Evolutionary conservation across 805 yeast species (phyloP), one percentile per base, ranked within the genome.

Genomic region (Yarrowia yakushimensis): DNA sequence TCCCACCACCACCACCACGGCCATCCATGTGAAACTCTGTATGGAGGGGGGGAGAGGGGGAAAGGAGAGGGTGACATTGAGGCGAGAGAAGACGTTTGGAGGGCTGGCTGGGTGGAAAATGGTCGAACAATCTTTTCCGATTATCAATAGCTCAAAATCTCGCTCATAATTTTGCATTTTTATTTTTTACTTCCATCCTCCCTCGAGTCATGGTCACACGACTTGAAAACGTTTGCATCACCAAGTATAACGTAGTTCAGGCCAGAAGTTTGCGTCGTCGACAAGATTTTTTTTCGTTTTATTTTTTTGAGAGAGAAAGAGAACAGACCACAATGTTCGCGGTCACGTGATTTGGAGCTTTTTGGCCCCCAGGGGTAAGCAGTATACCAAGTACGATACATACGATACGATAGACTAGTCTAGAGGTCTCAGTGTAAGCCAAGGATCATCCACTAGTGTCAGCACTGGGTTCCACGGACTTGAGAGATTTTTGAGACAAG

Each of bases 121-220:
- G 23, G 15, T n/a, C 20, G 17, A n/a, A 3, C 0, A 9, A 8
- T 2, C 18, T 25, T 10, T 23, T 10, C 30, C 7, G 10, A n/a
- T 20, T 6, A 5, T 18, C 17, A 8, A 15, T 41, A 11, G 17
- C 28, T 13, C 46, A 15, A 25, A 20, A n/a, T 42, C 11, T 9
- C 46, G 20, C 46, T 17, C 30, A 7, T 3, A 9, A n/a, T n/a
- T n/a, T n/a, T n/a, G n/a, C n/a, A n/a, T n/a, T n/a, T n/a, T n/a
- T n/a, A n/a, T n/a, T n/a, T n/a, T n/a, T n/a, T n/a, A n/a, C n/a
- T n/a, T n/a, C n/a, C n/a, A n/a, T n/a, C n/a, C n/a, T n/a, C n/a
- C n/a, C n/a, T n/a, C n/a, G n/a, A n/a, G n/a, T n/a, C n/a, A 3
- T 12, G 52, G 52, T 45, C 52, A 45, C 52, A 45, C 52, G 52